Evolutionary conservation across 176 grass and related monocot species (phyloP).

Genomic region (Elaeis guineensis): DNA sequence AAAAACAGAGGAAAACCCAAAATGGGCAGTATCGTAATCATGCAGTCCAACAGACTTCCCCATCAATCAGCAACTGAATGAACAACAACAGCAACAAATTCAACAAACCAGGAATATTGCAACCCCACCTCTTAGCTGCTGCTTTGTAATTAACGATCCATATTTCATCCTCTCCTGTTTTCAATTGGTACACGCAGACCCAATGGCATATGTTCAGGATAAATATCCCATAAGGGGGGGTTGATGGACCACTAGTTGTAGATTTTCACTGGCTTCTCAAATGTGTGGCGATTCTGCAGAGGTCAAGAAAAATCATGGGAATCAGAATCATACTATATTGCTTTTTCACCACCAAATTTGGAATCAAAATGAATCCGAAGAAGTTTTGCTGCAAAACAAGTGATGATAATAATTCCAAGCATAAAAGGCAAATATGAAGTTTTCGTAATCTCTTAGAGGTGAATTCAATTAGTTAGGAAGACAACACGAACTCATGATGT

Average conservation of each 20-base stretch:
- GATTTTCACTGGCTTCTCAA: constrained; percentile 79
- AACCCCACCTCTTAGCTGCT: too few relatives aligned
- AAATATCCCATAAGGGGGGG: constrained; percentile 1
- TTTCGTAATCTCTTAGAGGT: too few relatives aligned
- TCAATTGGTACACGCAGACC: not conserved
- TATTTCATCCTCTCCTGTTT: not conserved
- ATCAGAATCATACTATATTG: constrained; percentile 1
- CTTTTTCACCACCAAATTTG: not conserved
- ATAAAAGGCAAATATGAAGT: too few relatives aligned
- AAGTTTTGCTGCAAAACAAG: not conserved
- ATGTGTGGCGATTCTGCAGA: constrained; percentile 65
- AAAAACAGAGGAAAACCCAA: constrained; percentile 27
- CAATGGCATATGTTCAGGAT: not conserved
- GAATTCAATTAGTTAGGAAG: too few relatives aligned
- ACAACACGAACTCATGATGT: not conserved
- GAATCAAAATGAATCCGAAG: not conserved
- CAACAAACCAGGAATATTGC: too few relatives aligned
- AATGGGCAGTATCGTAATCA: not conserved
- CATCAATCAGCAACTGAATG: not conserved
- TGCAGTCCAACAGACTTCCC: constrained; percentile 13
- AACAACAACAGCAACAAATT: too few relatives aligned
- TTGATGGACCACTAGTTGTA: constrained; percentile 42
- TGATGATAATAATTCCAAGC: not conserved
- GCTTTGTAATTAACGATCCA: too few relatives aligned
- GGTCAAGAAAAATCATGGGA: constrained; percentile 14